Percentiles rank a stretch among this genome's conserved stretches.
Evolutionary conservation across 2,329 filamentous ascomycete genomes (phyloP).

Genomic region (Xylariomycetidae sp.): DNA sequence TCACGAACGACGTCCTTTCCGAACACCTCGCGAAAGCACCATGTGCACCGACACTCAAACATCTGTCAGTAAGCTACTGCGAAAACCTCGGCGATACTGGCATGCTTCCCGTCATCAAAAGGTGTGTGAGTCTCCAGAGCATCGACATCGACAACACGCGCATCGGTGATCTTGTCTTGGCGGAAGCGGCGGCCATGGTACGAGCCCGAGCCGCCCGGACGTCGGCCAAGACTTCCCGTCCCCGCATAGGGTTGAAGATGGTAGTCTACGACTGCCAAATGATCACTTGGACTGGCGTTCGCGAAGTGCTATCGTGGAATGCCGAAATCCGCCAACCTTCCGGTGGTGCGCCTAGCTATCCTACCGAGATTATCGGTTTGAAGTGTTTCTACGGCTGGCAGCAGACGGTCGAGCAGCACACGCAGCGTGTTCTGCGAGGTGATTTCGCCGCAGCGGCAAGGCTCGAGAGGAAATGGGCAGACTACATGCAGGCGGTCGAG

Average conservation of each 20-base stretch:
- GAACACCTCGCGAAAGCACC: constrained; percentile 70
- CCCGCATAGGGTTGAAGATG: constrained; percentile 62
- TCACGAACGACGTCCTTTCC: constrained; percentile 69
- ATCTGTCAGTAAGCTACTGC: constrained; percentile 86
- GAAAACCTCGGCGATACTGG: constrained; percentile 77
- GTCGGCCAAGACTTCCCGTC: constrained; percentile 33
- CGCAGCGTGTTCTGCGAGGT: constrained; percentile 72
- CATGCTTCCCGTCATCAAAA: constrained; percentile 75
- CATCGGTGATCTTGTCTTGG: constrained; percentile 77
- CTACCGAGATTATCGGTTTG: constrained; percentile 72
- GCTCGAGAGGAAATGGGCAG: constrained; percentile 87
- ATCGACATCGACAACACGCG: constrained; percentile 92
- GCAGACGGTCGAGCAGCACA: constrained; percentile 90
- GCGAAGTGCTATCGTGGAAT: constrained; percentile 81
- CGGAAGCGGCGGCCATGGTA: constrained; percentile 78
- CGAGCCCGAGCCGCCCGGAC: constrained; percentile 51
- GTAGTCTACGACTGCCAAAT: constrained; percentile 89
- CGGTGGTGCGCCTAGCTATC: constrained; percentile 46
- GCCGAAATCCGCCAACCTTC: constrained; percentile 58
- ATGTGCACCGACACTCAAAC: constrained; percentile 64
- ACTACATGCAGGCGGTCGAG: constrained; percentile 88
- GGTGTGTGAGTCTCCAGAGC: constrained; percentile 61
- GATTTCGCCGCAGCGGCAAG: constrained; percentile 68
- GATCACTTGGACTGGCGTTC: constrained; percentile 86
- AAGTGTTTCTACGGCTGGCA: constrained; percentile 97